Percentiles rank a stretch among this genome's conserved stretches.
These are phyloP conservation scores for Phialophora macrospora DNA, from an alignment of 2,329 filamentous ascomycete species.

Conservation along the genomic window DNA sequence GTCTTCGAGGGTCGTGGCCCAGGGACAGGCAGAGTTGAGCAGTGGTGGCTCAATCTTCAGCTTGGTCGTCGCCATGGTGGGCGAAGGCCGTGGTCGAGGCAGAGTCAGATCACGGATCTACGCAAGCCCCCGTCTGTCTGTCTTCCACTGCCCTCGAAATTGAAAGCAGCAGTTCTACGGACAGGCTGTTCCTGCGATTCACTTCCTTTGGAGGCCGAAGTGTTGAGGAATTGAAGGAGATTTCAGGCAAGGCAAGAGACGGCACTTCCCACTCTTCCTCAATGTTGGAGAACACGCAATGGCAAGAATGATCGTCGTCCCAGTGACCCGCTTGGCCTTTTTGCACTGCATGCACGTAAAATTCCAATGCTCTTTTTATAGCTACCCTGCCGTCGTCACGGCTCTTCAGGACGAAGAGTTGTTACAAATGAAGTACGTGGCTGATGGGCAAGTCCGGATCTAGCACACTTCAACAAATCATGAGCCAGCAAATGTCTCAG, in stretches of 20 bases:
- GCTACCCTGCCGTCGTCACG: neutral
- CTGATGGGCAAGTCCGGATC: conserved; percentile 28
- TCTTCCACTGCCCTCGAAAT: neutral
- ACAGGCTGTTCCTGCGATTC: too few species aligned
- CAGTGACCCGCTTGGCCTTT: neutral
- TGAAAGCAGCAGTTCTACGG: neutral
- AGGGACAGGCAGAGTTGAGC: conserved; percentile 76
- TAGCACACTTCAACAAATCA: conserved; percentile 31
- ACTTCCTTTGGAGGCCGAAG: neutral
- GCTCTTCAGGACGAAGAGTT: neutral
- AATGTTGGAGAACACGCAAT: neutral
- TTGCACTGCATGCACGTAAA: neutral
- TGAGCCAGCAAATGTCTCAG: conserved; percentile 29
- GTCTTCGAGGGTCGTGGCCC: conserved; percentile 70
- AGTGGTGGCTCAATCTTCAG: conserved; percentile 65
- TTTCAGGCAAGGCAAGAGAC: neutral
- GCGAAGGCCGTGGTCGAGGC: neutral
- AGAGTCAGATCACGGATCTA: neutral
- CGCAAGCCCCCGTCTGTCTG: neutral
- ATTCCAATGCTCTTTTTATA: conserved; percentile 2
- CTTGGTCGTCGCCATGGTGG: conserved; percentile 23
- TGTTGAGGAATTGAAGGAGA: neutral
- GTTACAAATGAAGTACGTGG: conserved; percentile 13
- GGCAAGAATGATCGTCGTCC: conserved; percentile 12
- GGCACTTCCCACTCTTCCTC: neutral